Evolutionary conservation across 2,329 filamentous ascomycete genomes (phyloP).

Genomic region (Calonectria naviculata): DNA sequence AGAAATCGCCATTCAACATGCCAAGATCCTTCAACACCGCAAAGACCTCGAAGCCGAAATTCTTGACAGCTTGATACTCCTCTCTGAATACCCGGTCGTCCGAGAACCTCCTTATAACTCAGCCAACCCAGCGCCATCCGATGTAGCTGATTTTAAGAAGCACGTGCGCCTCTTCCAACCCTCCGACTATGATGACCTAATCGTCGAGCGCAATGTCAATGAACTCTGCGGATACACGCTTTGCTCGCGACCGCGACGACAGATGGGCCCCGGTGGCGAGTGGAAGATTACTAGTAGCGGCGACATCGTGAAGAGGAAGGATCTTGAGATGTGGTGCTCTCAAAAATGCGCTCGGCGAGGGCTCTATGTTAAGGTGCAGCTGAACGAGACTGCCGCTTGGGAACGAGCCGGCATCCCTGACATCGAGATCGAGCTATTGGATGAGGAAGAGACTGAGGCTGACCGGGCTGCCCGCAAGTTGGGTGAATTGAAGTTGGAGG

Average conservation of each 20-base stretch:
- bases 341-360: constrained; percentile 81
- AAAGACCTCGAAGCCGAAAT: constrained; percentile 83
- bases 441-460: constrained; percentile 67
- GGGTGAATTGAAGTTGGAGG: constrained; percentile 56
- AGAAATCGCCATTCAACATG: constrained; percentile 83
- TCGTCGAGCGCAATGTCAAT: constrained; percentile 89
- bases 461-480: constrained; percentile 51
- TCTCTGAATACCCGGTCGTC: constrained; percentile 69
- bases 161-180: constrained; percentile 83
- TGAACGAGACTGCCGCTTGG: constrained; percentile 88
- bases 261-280: constrained; percentile 66
- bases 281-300: constrained; percentile 72
- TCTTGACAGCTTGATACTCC: constrained; percentile 75
- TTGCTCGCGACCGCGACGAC: constrained; percentile 74
- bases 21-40: constrained; percentile 82
- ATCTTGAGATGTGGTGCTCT: constrained; percentile 90
- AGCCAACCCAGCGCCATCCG: constrained; percentile 63
- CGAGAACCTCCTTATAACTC: constrained; percentile 51
- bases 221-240: constrained; percentile 86
- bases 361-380: constrained; percentile 88
- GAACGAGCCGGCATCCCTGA: constrained; percentile 72
- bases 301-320: constrained; percentile 76
- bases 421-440: constrained; percentile 70
- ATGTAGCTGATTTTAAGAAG: constrained; percentile 73
- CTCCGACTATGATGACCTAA: constrained; percentile 87